Evolutionary conservation across 495 filamentous ascomycete species (phyloP).

Genomic region (Hypoxylon perforatum): DNA sequence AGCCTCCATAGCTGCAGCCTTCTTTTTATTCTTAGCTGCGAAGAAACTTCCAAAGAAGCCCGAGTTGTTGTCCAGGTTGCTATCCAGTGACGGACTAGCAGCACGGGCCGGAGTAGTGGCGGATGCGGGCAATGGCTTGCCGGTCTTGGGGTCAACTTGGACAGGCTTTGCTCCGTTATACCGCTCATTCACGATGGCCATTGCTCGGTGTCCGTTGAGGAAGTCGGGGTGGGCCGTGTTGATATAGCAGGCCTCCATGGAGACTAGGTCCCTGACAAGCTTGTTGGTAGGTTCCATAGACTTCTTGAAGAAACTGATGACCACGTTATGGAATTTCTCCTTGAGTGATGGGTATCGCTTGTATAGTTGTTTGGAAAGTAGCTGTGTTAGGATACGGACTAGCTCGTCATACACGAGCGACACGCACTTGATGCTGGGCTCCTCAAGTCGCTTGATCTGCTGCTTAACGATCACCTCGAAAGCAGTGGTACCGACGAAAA

Average conservation of each 20-base stretch:
- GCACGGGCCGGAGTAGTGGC: conserved; percentile 71
- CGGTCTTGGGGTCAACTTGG: conserved; percentile 98
- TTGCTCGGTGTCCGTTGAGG: conserved; percentile 94
- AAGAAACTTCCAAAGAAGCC: conserved; percentile 99
- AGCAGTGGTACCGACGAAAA: conserved; percentile 97
- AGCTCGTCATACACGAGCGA: conserved; percentile 97
- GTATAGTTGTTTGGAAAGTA: conserved; percentile 90
- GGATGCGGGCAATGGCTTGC: conserved; percentile 84
- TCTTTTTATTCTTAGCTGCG: conserved; percentile 99
- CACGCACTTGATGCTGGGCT: conserved; percentile 96
- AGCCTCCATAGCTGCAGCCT: conserved; percentile 98
- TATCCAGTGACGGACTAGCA: conserved; percentile 72
- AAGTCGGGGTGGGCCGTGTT: conserved; percentile 99
- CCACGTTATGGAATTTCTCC: conserved; percentile 96
- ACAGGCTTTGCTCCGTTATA: conserved; percentile 84
- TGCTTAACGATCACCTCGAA: conserved; percentile 99
- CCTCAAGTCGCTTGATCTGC: conserved; percentile 96
- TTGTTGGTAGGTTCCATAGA: conserved; percentile 98
- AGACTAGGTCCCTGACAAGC: conserved; percentile 89
- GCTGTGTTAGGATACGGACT: conserved; percentile 90
- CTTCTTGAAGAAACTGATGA: conserved; percentile 97
- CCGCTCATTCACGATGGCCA: conserved; percentile 96
- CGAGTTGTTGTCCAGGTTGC: conserved; percentile 63
- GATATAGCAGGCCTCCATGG: conserved; percentile 97
- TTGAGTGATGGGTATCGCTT: conserved; percentile 91